phyloP scores from a whole-genome alignment of 1,139 yeast genomes.

The Saccharomyces hybrid region DNA sequence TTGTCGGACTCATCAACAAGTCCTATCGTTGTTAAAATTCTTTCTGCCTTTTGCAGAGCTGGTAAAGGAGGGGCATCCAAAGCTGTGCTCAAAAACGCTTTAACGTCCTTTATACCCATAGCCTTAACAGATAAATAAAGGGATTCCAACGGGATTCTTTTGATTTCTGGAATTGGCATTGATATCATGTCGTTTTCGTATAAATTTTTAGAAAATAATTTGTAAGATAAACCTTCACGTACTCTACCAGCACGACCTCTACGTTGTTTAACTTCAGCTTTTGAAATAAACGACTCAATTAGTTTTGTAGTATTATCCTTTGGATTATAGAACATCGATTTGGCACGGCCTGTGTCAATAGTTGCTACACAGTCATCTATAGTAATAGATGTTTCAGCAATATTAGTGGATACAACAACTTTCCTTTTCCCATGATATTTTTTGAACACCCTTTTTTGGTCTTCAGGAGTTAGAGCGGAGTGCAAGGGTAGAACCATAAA shows the following conservation, averaged over 20 bases:
- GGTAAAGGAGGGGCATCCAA: slow-evolving; percentile 65
- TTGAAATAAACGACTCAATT: slow-evolving; percentile 79
- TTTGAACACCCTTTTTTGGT: slow-evolving; percentile 67
- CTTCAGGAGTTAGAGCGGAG: slow-evolving; percentile 77
- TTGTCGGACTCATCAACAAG: slow-evolving; percentile 49
- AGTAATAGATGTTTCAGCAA: slow-evolving; percentile 82
- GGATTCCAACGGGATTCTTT: slow-evolving; percentile 74
- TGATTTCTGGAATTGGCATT: slow-evolving; percentile 84
- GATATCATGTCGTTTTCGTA: slow-evolving; percentile 49
- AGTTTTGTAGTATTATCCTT: slow-evolving; percentile 60
- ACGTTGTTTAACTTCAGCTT: slow-evolving; percentile 87
- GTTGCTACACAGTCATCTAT: slow-evolving; percentile 93
- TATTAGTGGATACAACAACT: slow-evolving; percentile 82
- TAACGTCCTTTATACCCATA: slow-evolving; percentile 74
- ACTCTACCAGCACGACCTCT: slow-evolving; percentile 99
- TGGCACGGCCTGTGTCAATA: slow-evolving; percentile 80
- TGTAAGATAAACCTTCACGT: slow-evolving; percentile 71
- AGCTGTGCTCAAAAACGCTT: slow-evolving; percentile 61
- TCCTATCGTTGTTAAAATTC: slow-evolving; percentile 60
- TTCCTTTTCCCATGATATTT: slow-evolving; percentile 55
- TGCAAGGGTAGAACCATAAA: slow-evolving; percentile 63
- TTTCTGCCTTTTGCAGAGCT: slow-evolving; percentile 56
- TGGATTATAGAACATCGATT: slow-evolving; percentile 64
- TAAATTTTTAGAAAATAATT: slow-evolving; percentile 60
- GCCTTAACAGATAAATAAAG: slow-evolving; percentile 76